These are phyloP conservation scores for Penicillium sp. DNA, from an alignment of 2,329 filamentous ascomycete genomes.

Conservation along the genomic window DNA sequence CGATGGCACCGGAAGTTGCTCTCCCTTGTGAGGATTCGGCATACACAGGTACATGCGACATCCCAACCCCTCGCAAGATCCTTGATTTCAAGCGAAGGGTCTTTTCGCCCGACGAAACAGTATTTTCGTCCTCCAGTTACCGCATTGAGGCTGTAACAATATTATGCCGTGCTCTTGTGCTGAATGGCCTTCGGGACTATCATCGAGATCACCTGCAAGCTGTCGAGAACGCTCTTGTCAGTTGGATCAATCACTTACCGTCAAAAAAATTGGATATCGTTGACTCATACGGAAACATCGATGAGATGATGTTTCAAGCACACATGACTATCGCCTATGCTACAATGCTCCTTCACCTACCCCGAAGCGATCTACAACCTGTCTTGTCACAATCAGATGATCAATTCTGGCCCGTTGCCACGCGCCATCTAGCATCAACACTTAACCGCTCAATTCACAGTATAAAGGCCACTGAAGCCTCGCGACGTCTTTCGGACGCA, in stretches of 20 bases:
- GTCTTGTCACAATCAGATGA: constrained; percentile 26
- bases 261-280: constrained; percentile 67
- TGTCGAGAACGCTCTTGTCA: constrained; percentile 58
- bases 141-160: constrained; percentile 77
- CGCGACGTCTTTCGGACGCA: constrained; percentile 32
- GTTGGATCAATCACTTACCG: constrained; percentile 78
- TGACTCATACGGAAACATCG: constrained; percentile 67
- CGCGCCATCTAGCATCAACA: constrained; percentile 30
- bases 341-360: constrained; percentile 72
- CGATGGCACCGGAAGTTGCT: constrained; percentile 65
- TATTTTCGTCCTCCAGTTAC: constrained; percentile 81
- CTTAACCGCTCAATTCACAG: constrained; percentile 36
- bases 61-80: constrained; percentile 60
- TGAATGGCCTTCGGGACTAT: constrained; percentile 39
- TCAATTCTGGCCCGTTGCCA: constrained; percentile 27
- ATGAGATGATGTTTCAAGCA: constrained; percentile 58
- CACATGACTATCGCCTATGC: constrained; percentile 44
- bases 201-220: constrained; percentile 58
- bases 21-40: constrained; percentile 78
- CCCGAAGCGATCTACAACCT: constrained; percentile 65
- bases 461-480: constrained; percentile 39
- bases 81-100: constrained; percentile 59
- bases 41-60: constrained; percentile 51
- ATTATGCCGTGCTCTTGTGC: constrained; percentile 67
- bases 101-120: constrained; percentile 63